Percentiles rank a stretch among this genome's conserved stretches.
Conservation (phyloP, 768 basidiomycete genomes). For the Leccinellum rugosiceps region DNA sequence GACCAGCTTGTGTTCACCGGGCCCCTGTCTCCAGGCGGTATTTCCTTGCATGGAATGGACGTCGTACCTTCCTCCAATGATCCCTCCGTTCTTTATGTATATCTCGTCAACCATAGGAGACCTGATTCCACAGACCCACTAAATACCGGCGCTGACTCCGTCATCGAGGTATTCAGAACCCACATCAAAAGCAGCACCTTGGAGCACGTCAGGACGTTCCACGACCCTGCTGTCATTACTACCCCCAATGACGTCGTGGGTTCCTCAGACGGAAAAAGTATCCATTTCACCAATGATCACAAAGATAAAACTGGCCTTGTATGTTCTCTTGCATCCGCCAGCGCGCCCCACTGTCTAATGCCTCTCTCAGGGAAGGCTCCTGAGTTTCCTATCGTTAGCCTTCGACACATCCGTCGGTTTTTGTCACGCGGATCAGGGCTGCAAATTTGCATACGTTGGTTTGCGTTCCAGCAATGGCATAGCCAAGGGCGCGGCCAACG, state of each 20-base stretch:
- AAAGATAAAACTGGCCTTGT: slow-evolving; percentile 53
- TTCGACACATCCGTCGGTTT: slow-evolving; percentile 54
- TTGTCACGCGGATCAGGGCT: slow-evolving; percentile 58
- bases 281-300: slow-evolving; percentile 72
- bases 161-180: slow-evolving; percentile 67
- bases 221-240: slow-evolving; percentile 45
- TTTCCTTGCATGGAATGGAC: slow-evolving; percentile 68
- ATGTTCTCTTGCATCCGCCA: slow-evolving; percentile 19
- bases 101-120: slow-evolving; percentile 68
- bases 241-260: slow-evolving; percentile 77
- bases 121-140: slow-evolving; percentile 40
- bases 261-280: slow-evolving; percentile 55
- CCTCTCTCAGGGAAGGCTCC: slow-evolving; percentile 17
- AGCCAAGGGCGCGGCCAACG: slow-evolving; percentile 44
- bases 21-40: slow-evolving; percentile 37
- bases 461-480: slow-evolving; percentile 63
- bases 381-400: slow-evolving; percentile 31
- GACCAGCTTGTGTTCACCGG: slow-evolving; percentile 44
- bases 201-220: slow-evolving; percentile 55
- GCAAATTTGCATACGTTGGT: slow-evolving; percentile 54
- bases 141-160: slow-evolving; percentile 64
- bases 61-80: slow-evolving; percentile 52
- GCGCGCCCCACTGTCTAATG: background rate
- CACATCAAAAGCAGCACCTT: slow-evolving; percentile 41
- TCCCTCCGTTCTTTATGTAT: slow-evolving; percentile 53